Conservation (phyloP, 192 early-diverging fungal genomes). For the Phycomyces nitens region DNA sequence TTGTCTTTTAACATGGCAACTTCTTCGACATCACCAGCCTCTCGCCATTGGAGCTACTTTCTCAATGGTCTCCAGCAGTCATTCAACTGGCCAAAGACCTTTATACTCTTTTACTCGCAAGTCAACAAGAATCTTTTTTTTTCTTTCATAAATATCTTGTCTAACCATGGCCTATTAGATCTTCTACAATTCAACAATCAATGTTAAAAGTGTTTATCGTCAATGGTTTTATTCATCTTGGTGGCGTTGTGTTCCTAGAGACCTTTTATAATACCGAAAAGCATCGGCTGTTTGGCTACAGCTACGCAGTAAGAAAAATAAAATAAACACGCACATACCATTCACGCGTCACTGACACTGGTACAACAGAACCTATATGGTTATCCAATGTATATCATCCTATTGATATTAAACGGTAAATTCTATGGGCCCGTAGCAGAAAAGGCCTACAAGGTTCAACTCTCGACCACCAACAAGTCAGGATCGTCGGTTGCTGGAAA, state of each 20-base stretch:
- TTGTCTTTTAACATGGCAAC: constrained; percentile 5
- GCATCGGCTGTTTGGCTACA: constrained; percentile 27
- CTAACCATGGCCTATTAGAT: constrained; percentile 6
- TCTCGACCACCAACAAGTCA: constrained; percentile 18
- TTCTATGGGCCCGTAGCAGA: constrained; percentile 26
- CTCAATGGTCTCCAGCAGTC: constrained; percentile 22
- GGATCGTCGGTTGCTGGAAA: background rate
- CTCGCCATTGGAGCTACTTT: constrained; percentile 28
- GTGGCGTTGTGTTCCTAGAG: constrained; percentile 27
- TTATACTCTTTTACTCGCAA: constrained; percentile 32
- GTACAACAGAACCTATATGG: constrained; percentile 23
- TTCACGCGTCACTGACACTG: background rate
- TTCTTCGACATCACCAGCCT: constrained; percentile 6
- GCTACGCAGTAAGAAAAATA: constrained; percentile 21
- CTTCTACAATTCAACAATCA: constrained; percentile 19
- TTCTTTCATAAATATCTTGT: background rate
- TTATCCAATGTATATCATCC: constrained; percentile 28
- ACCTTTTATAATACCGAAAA: constrained; percentile 21
- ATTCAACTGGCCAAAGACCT: constrained; percentile 29
- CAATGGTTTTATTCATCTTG: constrained; percentile 29
- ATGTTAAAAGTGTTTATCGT: constrained; percentile 23
- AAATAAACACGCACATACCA: background rate
- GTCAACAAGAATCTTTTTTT: too few species aligned
- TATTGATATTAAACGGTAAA: constrained; percentile 17
- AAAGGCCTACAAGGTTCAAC: constrained; percentile 15